phyloP scores from a whole-genome alignment of 495 filamentous ascomycete genomes.

The Melanomma pulvis-pyrius region DNA sequence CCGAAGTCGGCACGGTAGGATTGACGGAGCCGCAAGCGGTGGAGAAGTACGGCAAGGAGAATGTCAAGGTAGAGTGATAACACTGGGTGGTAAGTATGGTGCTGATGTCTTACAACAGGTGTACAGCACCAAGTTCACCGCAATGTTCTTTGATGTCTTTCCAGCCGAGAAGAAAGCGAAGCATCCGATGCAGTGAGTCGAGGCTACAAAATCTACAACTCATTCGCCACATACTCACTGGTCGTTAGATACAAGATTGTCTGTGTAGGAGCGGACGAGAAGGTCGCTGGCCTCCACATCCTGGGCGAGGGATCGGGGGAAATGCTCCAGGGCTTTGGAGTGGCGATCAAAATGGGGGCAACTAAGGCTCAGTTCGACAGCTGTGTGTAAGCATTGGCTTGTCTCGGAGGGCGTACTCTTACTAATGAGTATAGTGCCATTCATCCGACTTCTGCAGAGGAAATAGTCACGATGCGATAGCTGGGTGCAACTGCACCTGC shows the following conservation, averaged over 20 bases:
- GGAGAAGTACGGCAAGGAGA: conserved; percentile 56
- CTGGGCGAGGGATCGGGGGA: conserved; percentile 55
- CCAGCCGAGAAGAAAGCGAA: conserved; percentile 58
- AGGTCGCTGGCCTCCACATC: conserved; percentile 63
- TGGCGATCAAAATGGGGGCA: conserved; percentile 41
- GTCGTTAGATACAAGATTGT: conserved; percentile 55
- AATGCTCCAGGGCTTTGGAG: conserved; percentile 39
- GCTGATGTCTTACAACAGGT: conserved; percentile 27
- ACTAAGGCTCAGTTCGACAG: conserved; percentile 40
- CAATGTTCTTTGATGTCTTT: conserved; percentile 60
- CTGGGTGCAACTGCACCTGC: not conserved
- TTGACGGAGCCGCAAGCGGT: conserved; percentile 61
- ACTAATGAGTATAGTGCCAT: conserved; percentile 22
- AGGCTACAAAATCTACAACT: not conserved
- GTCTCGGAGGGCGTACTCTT: not conserved
- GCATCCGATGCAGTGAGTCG: conserved; percentile 56
- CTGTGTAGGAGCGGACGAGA: conserved; percentile 60
- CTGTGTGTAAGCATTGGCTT: conserved; percentile 28
- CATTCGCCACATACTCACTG: conserved; percentile 5
- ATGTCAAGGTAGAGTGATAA: conserved; percentile 51
- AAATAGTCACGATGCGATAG: conserved; percentile 37
- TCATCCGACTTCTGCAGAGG: conserved; percentile 37
- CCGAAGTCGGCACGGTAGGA: conserved; percentile 61
- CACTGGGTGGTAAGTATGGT: not conserved
- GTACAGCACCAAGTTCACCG: conserved; percentile 60